Conservation (phyloP, 306 rosid genomes). For the Sesbania bispinosa region DNA sequence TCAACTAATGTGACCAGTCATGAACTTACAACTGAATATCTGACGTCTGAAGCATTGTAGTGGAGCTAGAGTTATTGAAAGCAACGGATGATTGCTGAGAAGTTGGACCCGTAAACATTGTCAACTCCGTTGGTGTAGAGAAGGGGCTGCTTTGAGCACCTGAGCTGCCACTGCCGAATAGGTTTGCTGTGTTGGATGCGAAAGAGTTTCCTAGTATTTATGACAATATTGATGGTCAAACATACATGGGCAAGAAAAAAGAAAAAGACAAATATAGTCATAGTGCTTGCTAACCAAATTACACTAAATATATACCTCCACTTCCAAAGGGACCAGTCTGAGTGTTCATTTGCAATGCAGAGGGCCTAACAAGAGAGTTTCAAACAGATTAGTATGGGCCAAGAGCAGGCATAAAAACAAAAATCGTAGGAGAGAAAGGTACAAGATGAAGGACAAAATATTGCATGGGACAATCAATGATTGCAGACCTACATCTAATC, state of each 20-base stretch:
- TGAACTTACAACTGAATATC: conserved; percentile 56
- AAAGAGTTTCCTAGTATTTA: conserved; percentile 33
- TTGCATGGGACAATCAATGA: conserved; percentile 5
- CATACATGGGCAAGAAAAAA: neutral
- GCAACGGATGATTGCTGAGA: conserved; percentile 24
- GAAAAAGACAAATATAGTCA: neutral
- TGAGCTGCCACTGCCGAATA: conserved; percentile 26
- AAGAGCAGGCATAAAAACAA: conserved; percentile 24
- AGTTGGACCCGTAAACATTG: conserved; percentile 34
- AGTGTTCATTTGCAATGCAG: conserved; percentile 38
- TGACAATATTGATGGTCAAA: conserved; percentile 36
- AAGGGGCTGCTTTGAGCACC: conserved; percentile 36
- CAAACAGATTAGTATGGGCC: conserved; percentile 15
- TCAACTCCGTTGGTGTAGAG: conserved; percentile 30
- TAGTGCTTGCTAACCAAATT: neutral
- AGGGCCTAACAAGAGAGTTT: conserved; percentile 46
- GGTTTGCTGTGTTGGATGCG: conserved; percentile 35
- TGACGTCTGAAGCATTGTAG: conserved; percentile 32
- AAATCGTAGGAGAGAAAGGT: neutral
- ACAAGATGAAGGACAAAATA: conserved; percentile 14
- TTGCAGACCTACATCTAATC: conserved; percentile 11
- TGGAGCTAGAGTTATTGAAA: conserved; percentile 27
- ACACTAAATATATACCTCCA: conserved; percentile 30
- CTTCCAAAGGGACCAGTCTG: conserved; percentile 38
- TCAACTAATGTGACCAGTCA: neutral